phyloP scores from a whole-genome alignment of 345 rosid species.

The Eucalyptus curtisii region DNA sequence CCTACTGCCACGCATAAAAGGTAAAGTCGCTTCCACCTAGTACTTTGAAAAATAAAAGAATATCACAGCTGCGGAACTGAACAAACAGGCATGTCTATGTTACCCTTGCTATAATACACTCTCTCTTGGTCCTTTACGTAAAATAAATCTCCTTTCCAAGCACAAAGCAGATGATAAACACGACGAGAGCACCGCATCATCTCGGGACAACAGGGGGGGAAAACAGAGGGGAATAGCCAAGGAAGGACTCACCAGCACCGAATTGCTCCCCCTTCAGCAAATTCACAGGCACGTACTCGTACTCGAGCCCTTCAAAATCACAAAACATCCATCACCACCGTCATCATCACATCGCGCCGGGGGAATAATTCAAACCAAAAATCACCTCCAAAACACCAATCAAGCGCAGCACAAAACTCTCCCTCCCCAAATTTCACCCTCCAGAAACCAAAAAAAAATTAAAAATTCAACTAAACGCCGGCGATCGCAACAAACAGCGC shows the following conservation, averaged over 20 bases:
- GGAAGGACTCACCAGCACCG: conserved; percentile 29
- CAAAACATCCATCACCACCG: not conserved
- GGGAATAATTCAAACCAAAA: not conserved
- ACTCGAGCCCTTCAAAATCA: conserved; percentile 34
- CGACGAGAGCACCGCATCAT: not conserved
- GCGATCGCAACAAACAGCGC: not conserved
- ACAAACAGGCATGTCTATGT: not conserved
- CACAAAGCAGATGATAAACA: not conserved
- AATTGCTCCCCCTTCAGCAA: conserved; percentile 46
- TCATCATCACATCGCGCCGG: not conserved
- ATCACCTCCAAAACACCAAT: not conserved
- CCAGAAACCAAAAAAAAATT: not conserved
- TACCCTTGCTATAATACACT: not conserved
- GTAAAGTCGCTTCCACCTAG: not conserved
- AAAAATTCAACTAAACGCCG: not conserved
- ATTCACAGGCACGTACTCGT: conserved; percentile 56
- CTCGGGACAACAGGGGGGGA: not conserved
- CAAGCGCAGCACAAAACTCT: not conserved
- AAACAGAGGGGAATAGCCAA: not conserved
- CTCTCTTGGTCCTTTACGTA: not conserved
- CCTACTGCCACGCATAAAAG: not conserved
- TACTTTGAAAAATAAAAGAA: not conserved
- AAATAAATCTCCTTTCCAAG: not conserved
- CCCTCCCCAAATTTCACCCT: not conserved
- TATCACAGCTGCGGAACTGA: not conserved